Conservation (phyloP, 305 asterid genomes). For the Fraxinus baroniana region DNA sequence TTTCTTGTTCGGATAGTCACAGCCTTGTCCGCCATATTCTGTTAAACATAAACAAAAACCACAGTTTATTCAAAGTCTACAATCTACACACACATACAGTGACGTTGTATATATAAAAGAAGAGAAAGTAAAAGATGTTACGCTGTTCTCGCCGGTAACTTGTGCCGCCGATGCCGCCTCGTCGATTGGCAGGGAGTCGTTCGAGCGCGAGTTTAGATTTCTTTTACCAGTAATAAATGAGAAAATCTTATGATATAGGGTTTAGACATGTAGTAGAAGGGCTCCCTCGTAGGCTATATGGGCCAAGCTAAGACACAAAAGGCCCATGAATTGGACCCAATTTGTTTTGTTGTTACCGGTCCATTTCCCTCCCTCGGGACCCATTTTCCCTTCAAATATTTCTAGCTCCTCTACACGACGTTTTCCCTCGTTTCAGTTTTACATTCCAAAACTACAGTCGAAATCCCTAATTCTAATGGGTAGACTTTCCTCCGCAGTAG, state of each 20-base stretch:
- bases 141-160: background rate
- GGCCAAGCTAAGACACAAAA: background rate
- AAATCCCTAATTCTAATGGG: slow-evolving; percentile 41
- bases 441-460: background rate
- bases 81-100: background rate
- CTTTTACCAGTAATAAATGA: background rate
- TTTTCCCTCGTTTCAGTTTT: background rate
- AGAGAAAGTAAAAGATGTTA: background rate
- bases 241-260: background rate
- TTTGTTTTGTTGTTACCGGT: background rate
- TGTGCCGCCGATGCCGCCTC: background rate
- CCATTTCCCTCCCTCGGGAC: background rate
- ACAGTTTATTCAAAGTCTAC: background rate
- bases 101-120: background rate
- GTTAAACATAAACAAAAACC: background rate
- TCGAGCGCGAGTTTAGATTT: background rate
- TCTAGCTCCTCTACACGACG: background rate
- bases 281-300: background rate
- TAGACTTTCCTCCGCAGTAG: slow-evolving; percentile 56
- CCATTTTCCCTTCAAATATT: background rate
- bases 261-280: background rate
- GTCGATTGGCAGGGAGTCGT: background rate
- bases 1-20: slow-evolving; percentile 22
- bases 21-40: slow-evolving; percentile 26
- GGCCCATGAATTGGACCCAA: background rate